Conservation (phyloP, 345 rosid genomes). For the Eucalyptus cloeziana region DNA sequence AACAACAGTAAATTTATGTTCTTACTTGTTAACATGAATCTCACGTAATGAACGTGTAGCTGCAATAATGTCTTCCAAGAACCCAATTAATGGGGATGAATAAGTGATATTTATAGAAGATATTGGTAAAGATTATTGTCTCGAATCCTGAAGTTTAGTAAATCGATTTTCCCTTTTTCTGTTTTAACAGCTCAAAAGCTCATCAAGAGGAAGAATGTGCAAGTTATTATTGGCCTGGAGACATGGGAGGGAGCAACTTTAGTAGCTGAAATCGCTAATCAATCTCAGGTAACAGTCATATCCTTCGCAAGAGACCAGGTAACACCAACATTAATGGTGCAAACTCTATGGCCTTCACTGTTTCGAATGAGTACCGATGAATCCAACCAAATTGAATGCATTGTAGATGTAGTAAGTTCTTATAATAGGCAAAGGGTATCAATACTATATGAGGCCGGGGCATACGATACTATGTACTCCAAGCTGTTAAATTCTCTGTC, state of each 20-base stretch:
- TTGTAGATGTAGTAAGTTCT: conserved; percentile 17
- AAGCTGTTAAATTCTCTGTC: conserved; percentile 9
- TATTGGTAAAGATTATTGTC: neutral
- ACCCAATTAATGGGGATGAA: neutral
- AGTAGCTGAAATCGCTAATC: conserved; percentile 22
- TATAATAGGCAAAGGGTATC: conserved; percentile 26
- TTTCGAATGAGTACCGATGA: conserved; percentile 13
- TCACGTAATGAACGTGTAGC: neutral
- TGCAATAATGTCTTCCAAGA: neutral
- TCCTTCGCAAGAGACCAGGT: conserved; percentile 21
- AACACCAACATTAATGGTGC: conserved; percentile 20
- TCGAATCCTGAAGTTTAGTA: neutral
- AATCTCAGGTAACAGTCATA: conserved; percentile 24
- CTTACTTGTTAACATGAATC: neutral
- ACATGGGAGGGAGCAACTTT: conserved; percentile 34
- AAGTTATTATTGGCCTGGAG: conserved; percentile 34
- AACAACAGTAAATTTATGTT: neutral
- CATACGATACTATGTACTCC: conserved; percentile 11
- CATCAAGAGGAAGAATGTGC: conserved; percentile 14
- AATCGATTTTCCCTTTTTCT: neutral
- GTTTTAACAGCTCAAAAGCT: conserved; percentile 17
- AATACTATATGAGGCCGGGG: conserved; percentile 25
- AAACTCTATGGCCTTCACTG: neutral
- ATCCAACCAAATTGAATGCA: conserved; percentile 19
- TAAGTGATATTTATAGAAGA: neutral